Conservation (phyloP, 495 filamentous ascomycete genomes). For the Aspergillus cavernicola region DNA sequence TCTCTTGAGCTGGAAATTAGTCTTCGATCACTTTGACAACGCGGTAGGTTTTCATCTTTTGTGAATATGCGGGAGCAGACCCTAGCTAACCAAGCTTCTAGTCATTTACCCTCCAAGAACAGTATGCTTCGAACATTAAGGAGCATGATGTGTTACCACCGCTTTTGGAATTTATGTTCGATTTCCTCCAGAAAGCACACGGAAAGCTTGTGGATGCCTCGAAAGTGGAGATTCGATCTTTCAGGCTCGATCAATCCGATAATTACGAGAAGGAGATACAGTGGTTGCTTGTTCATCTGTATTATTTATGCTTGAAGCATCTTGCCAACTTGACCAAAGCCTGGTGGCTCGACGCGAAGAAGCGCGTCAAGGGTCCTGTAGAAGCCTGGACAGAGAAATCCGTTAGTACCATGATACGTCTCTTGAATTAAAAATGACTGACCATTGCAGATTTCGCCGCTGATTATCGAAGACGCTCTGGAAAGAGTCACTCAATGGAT, state of each 20-base stretch:
- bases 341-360: slow-evolving; percentile 80
- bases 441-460: slow-evolving; percentile 63
- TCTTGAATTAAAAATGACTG: not conserved
- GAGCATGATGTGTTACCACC: slow-evolving; percentile 64
- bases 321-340: slow-evolving; percentile 71
- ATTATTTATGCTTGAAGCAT: slow-evolving; percentile 73
- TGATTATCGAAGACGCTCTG: slow-evolving; percentile 69
- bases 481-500: slow-evolving; percentile 71
- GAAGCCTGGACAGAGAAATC: slow-evolving; percentile 79
- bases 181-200: slow-evolving; percentile 70
- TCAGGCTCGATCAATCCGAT: slow-evolving; percentile 57
- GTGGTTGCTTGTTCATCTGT: slow-evolving; percentile 82
- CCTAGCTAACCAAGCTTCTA: slow-evolving; percentile 27
- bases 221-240: slow-evolving; percentile 63
- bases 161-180: slow-evolving; percentile 73
- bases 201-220: slow-evolving; percentile 67
- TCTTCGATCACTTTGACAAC: slow-evolving; percentile 81
- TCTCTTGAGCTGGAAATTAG: slow-evolving; percentile 84
- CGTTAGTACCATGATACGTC: slow-evolving; percentile 28
- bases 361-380: slow-evolving; percentile 70
- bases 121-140: slow-evolving; percentile 74
- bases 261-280: slow-evolving; percentile 64
- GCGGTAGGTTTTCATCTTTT: slow-evolving; percentile 45
- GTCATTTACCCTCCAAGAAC: slow-evolving; percentile 73
- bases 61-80: not conserved